A percentile compares a stretch with the other conserved stretches of the same genome.
These are phyloP conservation scores for Craterostigma plantagineum DNA, from an alignment of 257 asterid species.

Conservation along the genomic window DNA sequence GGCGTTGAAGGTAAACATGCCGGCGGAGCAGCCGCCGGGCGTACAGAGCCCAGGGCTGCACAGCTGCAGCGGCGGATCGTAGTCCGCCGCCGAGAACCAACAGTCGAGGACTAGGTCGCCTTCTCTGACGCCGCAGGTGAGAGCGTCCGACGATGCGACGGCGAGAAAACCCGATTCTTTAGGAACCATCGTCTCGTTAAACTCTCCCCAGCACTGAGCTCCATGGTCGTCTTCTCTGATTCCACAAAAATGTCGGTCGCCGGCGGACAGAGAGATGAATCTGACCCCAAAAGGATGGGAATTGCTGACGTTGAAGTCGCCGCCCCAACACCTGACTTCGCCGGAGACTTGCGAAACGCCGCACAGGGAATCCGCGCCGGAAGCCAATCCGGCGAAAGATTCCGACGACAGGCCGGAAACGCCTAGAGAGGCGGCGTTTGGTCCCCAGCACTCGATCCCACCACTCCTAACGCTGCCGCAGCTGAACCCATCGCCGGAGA, in stretches of 20 bases:
- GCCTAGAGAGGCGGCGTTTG: constrained; percentile 29
- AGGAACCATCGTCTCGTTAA: constrained; percentile 51
- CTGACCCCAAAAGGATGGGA: constrained; percentile 32
- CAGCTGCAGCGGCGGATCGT: constrained; percentile 83
- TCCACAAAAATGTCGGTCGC: constrained; percentile 65
- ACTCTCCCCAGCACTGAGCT: constrained; percentile 76
- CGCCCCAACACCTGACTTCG: constrained; percentile 72
- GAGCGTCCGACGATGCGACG: constrained; percentile 49
- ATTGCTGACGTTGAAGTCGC: constrained; percentile 16
- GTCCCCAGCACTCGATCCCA: constrained; percentile 68
- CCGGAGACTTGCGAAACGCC: constrained; percentile 38
- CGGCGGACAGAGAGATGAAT: constrained; percentile 61
- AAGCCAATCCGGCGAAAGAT: constrained; percentile 23
- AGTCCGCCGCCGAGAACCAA: constrained; percentile 35
- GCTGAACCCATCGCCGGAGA: constrained; percentile 76
- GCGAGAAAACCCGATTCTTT: constrained; percentile 72
- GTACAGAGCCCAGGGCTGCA: constrained; percentile 86
- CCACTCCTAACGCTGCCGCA: constrained; percentile 54
- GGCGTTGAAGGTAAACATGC: constrained; percentile 70
- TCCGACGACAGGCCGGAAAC: constrained; percentile 16
- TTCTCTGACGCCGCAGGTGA: constrained; percentile 78
- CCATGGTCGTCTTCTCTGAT: constrained; percentile 72
- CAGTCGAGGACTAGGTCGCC: constrained; percentile 80
- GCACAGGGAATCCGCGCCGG: constrained; percentile 49
- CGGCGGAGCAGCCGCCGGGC: constrained; percentile 36